Conservation (phyloP, 108 stramenopile species). For the Phaeodactylum tricornutum region DNA sequence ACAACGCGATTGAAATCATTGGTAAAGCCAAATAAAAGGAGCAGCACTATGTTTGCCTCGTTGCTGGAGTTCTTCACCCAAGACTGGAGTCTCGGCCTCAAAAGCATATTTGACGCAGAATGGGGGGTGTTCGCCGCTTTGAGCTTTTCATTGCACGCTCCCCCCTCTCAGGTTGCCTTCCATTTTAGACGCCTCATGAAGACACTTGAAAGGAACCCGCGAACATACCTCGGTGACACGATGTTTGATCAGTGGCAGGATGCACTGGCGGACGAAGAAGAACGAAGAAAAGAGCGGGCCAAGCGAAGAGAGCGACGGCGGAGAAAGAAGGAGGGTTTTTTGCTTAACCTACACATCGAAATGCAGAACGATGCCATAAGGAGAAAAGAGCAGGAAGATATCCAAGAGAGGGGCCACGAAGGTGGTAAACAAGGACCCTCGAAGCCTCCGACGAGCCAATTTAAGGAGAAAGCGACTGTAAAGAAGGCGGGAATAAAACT, state of each 20-base stretch:
- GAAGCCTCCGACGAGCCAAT: background rate
- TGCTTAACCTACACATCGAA: slow-evolving; percentile 56
- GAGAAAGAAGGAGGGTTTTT: slow-evolving; percentile 37
- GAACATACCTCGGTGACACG: slow-evolving; percentile 53
- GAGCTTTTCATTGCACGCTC: slow-evolving; percentile 65
- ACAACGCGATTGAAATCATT: slow-evolving; percentile 33
- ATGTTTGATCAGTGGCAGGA: slow-evolving; percentile 76
- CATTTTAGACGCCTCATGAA: slow-evolving; percentile 75
- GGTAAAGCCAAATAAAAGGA: slow-evolving; percentile 57
- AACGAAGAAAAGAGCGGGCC: slow-evolving; percentile 24
- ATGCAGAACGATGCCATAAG: slow-evolving; percentile 33
- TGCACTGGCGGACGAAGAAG: slow-evolving; percentile 47
- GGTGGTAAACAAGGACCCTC: background rate
- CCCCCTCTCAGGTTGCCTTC: slow-evolving; percentile 78
- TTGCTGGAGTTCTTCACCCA: slow-evolving; percentile 76
- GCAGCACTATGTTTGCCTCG: slow-evolving; percentile 60
- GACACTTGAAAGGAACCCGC: slow-evolving; percentile 46
- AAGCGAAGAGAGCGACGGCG: slow-evolving; percentile 31
- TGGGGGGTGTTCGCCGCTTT: slow-evolving; percentile 82
- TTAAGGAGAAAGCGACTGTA: background rate
- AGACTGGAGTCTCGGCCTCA: slow-evolving; percentile 72
- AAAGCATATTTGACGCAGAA: slow-evolving; percentile 71
- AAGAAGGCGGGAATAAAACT: slow-evolving; percentile 1
- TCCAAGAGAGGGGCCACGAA: background rate
- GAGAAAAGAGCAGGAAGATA: slow-evolving; percentile 6